Base-by-base conservation (phyloP, 176 grass and related monocot species). In the Secale cereale region DNA sequence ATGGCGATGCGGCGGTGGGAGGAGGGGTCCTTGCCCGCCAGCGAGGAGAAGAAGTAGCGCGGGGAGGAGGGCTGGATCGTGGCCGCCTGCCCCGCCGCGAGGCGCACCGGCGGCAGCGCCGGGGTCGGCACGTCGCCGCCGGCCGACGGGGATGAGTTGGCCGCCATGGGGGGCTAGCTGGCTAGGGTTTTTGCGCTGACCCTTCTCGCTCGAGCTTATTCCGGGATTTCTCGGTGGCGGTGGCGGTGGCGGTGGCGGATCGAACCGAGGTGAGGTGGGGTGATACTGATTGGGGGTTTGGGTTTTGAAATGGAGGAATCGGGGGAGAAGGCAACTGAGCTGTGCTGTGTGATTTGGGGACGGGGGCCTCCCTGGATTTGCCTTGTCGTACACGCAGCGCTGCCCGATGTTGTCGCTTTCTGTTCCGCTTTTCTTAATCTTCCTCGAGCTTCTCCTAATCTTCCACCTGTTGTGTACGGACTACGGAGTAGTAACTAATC, bases 1-100 rank as follows among this genome's bases (percentile, higher is more conserved):
- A 97, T 97, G 72, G 80, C 94, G 86, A 97, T 97, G 83, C 92
- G 88, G 25, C 94, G 92, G 64, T 97, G 90, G 7, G 73, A 29
- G 32, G 90, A 89, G 4, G 81, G 84, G 80, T 30, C 64, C 82
- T 9, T 39, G 71, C 41, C 65, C 35, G 87, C 77, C 20, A 91
- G 74, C 20, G 85, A 88, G 81, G 85, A 87, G 74, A 94, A 91
- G 88, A 93, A 90, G 74, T 66, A 90, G 69, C 86, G 88, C 61
- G 91, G 88, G 10, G 91, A 90, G 82, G 74, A 83, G 25, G 91
- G 88, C 62, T 90, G 91, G 79, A 93, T 93, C 81, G 86, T 36
- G n/a, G 46, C 67, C 35, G 54, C 50, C 35, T 73, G 56, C 59
- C 79, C 60, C 50, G 85, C 73, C 48, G 88, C 80, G 10, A 72